Percentiles rank a stretch among this genome's conserved stretches.
Conservation (phyloP, 148 eudicot genomes). For the Fagopyrum tataricum region DNA sequence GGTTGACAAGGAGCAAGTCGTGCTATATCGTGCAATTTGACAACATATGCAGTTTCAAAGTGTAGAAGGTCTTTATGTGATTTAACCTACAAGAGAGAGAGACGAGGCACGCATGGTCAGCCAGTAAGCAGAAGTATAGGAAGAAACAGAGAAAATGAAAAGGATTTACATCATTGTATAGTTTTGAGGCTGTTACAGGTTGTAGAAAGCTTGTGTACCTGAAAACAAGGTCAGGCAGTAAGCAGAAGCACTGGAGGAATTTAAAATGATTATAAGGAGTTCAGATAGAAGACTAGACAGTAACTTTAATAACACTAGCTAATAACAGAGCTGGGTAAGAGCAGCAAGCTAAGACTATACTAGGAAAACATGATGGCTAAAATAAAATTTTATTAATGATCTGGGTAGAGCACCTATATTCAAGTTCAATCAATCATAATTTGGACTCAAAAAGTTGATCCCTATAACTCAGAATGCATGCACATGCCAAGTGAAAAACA, state of each 20-base stretch:
- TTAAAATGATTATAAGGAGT: neutral
- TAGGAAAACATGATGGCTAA: neutral
- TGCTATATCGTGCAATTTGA: slow-evolving; percentile 84
- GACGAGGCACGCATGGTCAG: slow-evolving; percentile 10
- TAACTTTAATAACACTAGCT: neutral
- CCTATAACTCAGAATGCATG: neutral
- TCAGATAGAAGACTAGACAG: neutral
- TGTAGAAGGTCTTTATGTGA: slow-evolving; percentile 83
- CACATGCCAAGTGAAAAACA: neutral
- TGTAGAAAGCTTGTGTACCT: slow-evolving; percentile 96
- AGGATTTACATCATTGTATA: slow-evolving; percentile 69
- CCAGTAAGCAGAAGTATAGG: neutral
- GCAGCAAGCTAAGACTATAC: neutral
- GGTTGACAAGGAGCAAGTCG: slow-evolving; percentile 83
- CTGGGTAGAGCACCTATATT: neutral
- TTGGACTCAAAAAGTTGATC: neutral
- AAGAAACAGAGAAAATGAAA: neutral
- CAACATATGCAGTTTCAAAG: slow-evolving; percentile 97
- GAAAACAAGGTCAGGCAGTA: slow-evolving; percentile 18
- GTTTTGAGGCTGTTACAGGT: slow-evolving; percentile 79
- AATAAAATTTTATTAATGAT: neutral
- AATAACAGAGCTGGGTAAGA: neutral
- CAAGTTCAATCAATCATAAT: neutral
- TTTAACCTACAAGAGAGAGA: slow-evolving; percentile 49
- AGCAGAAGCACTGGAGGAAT: neutral